Conservation (phyloP, 1,284 basidiomycete species). For the Ceratobasidium sp. region DNA sequence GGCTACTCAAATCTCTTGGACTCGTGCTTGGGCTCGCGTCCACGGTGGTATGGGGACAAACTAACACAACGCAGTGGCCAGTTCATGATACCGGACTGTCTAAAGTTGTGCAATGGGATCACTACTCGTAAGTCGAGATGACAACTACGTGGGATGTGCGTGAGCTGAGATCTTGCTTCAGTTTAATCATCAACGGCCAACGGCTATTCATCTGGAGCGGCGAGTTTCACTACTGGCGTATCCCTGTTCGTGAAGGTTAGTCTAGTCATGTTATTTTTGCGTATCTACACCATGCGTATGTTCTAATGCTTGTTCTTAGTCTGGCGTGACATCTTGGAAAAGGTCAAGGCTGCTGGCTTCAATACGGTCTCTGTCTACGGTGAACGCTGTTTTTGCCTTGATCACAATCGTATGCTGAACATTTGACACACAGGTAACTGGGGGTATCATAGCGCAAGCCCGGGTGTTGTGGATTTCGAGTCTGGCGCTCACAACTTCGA, state of each 20-base stretch:
- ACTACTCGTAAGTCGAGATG: constrained; percentile 30
- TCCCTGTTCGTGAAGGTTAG: constrained; percentile 41
- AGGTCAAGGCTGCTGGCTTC: constrained; percentile 43
- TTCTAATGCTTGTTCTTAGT: constrained; percentile 11
- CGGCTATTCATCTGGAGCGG: constrained; percentile 41
- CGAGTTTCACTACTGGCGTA: constrained; percentile 44
- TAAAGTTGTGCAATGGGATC: constrained; percentile 43
- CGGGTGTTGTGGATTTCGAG: constrained; percentile 35
- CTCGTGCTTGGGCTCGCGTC: constrained; percentile 23
- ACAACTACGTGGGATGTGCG: neutral
- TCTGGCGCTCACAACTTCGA: constrained; percentile 42
- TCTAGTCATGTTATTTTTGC: neutral
- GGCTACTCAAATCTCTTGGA: neutral
- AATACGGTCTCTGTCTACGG: constrained; percentile 42
- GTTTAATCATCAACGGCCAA: constrained; percentile 42
- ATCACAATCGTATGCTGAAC: neutral
- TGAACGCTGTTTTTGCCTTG: neutral
- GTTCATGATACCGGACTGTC: constrained; percentile 41
- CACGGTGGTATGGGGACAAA: neutral
- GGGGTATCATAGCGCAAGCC: constrained; percentile 41
- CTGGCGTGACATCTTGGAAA: constrained; percentile 43
- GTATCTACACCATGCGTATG: neutral
- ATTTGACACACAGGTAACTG: constrained; percentile 16
- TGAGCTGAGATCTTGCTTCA: neutral
- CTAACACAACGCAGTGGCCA: constrained; percentile 38